phyloP scores from a whole-genome alignment of 2,329 filamentous ascomycete genomes.

The Chaetomium strumarium region DNA sequence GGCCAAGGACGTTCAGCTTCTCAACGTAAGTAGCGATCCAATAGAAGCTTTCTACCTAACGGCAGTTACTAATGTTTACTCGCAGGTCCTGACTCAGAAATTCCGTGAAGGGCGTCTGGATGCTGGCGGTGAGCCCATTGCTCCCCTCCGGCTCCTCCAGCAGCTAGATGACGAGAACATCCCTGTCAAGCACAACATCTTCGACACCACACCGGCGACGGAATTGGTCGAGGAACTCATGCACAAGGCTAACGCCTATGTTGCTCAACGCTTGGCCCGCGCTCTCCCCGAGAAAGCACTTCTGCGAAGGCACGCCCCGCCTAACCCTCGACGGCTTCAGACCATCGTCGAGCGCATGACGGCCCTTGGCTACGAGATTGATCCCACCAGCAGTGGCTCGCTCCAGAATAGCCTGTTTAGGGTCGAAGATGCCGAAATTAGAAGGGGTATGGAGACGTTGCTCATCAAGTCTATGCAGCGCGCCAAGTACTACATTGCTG shows the following conservation, averaged over 20 bases:
- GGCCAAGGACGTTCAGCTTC: conserved; percentile 71
- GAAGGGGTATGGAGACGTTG: conserved; percentile 97
- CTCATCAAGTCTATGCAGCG: conserved; percentile 93
- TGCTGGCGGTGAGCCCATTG: conserved; percentile 70
- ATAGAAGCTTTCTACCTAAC: neutral
- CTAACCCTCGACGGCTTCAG: conserved; percentile 81
- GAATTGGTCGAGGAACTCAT: conserved; percentile 93
- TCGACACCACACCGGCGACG: conserved; percentile 80
- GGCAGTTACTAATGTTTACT: conserved; percentile 22
- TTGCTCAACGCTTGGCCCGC: conserved; percentile 75
- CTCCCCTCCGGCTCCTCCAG: conserved; percentile 81
- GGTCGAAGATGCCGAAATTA: conserved; percentile 78
- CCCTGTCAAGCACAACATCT: conserved; percentile 92
- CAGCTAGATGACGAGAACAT: conserved; percentile 98
- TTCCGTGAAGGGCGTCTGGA: conserved; percentile 85
- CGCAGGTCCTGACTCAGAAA: conserved; percentile 70
- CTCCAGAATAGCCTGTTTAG: conserved; percentile 94
- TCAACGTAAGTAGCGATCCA: conserved; percentile 52
- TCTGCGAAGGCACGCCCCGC: conserved; percentile 76
- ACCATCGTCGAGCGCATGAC: conserved; percentile 92
- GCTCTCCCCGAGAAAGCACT: conserved; percentile 88
- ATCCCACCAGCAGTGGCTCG: conserved; percentile 80
- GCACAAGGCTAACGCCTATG: conserved; percentile 85
- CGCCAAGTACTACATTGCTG: conserved; percentile 87
- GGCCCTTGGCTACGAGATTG: conserved; percentile 82